Evolutionary conservation across 805 yeast genomes (phyloP), one percentile per base, ranked within the genome.

Genomic region (Barnettozyma pratensis): DNA sequence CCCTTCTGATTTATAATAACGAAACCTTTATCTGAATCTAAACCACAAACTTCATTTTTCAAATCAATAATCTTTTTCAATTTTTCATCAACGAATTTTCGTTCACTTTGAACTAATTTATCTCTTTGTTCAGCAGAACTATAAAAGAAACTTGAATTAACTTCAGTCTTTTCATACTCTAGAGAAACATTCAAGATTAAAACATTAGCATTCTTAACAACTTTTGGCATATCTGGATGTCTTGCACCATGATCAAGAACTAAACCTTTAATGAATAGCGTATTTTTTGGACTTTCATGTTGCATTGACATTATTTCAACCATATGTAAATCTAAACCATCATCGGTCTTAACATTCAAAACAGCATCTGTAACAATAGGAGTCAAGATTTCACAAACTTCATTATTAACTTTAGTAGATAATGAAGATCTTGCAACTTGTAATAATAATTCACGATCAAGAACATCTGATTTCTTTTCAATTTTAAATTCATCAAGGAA

Each of bases 241-340:
- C 99, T 81, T 14, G 97, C 97, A 57, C 99, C 99, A 66, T 94
- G 99, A 67, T 94, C 99, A 55, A 94, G 76, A 36, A 94, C 99
- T 57, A 94, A 77, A 41, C 99, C 99, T 59, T 79, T 82, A 55
- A 94, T 75, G 51, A 94, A 80, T 60, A 77, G 75, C 19, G 98
- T 91, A 48, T 91, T 94, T 52, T 83, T 79, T 34, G 94, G 88
- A 37, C 85, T 77, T 57, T 88, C 87, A 63, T 87, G 92, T 77
- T 94, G 97, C 98, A 94, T 95, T 57, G 94, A 83, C 95, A 94
- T 94, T 63, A 94, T 87, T 72, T 94, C 99, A 58, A 94, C 84
- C 99, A 94, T 94, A 68, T 94, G 97, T 58, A 94, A 74, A 67
- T 94, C 99, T 49, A 92, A 73, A 30, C 65, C 64, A n/a, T 73